Evolutionary conservation across 768 basidiomycete genomes (phyloP).

Genomic region (Grammothele lineata): DNA sequence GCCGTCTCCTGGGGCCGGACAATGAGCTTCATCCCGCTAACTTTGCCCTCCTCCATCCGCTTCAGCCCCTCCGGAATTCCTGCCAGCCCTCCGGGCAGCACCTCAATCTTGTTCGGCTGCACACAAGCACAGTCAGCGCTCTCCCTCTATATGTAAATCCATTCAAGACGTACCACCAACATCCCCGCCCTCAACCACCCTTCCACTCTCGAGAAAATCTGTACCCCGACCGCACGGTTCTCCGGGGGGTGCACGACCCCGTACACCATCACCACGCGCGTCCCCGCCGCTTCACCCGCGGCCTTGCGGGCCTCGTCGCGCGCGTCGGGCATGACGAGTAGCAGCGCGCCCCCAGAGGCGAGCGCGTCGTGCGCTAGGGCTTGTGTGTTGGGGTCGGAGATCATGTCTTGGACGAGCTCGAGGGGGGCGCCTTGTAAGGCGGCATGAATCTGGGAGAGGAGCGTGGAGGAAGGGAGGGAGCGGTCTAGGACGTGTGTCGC

Average conservation of each 20-base stretch:
- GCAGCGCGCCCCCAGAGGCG: slow-evolving; percentile 33
- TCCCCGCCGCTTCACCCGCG: background rate
- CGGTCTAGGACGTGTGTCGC: slow-evolving; percentile 25
- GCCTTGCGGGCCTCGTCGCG: background rate
- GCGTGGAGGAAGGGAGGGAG: background rate
- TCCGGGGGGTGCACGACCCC: slow-evolving; percentile 6
- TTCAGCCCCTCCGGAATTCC: slow-evolving; percentile 10
- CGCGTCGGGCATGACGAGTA: slow-evolving; percentile 16
- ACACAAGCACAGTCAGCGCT: background rate
- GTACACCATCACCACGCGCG: background rate
- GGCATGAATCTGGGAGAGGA: slow-evolving; percentile 3
- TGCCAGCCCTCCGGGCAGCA: slow-evolving; percentile 10
- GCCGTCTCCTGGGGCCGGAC: slow-evolving; percentile 28
- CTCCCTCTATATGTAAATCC: too few species aligned
- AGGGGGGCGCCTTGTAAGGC: slow-evolving; percentile 4
- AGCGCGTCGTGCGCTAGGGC: slow-evolving; percentile 33
- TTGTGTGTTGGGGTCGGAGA: slow-evolving; percentile 36
- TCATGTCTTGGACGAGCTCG: slow-evolving; percentile 27
- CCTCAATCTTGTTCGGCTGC: slow-evolving; percentile 10
- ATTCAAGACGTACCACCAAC: slow-evolving; percentile 13
- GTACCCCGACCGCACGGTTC: slow-evolving; percentile 1
- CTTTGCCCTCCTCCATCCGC: slow-evolving; percentile 17
- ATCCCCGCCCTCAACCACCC: slow-evolving; percentile 13
- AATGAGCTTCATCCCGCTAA: slow-evolving; percentile 17
- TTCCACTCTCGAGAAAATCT: slow-evolving; percentile 13